phyloP scores from a whole-genome alignment of 1,284 basidiomycete genomes.

The Cryptococcus floricola region DNA sequence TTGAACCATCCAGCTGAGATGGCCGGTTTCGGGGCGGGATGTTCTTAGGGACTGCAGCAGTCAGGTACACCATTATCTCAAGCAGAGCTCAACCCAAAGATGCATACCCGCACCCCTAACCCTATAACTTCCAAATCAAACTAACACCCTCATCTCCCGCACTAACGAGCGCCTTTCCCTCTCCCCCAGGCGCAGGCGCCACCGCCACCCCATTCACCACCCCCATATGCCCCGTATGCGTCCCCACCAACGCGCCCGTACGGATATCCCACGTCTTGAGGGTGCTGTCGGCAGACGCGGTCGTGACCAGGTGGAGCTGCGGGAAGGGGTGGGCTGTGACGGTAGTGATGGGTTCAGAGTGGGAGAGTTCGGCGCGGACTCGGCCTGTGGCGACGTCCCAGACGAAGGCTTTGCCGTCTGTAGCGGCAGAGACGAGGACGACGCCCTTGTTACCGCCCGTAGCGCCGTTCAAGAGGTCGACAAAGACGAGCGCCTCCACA shows the following conservation, averaged over 20 bases:
- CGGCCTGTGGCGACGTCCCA: conserved; percentile 89
- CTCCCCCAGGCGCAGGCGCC: conserved; percentile 51
- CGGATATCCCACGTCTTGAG: conserved; percentile 91
- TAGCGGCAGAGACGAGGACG: conserved; percentile 75
- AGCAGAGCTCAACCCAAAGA: too few relatives aligned
- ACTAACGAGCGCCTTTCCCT: conserved; percentile 61
- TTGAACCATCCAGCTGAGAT: too few relatives aligned
- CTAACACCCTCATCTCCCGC: conserved; percentile 82
- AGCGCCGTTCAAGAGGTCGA: conserved; percentile 65
- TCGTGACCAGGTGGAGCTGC: conserved; percentile 65
- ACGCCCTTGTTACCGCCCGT: conserved; percentile 59
- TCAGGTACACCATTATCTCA: too few relatives aligned
- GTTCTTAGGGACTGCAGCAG: too few relatives aligned
- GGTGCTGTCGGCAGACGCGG: conserved; percentile 77
- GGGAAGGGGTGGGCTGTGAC: conserved; percentile 70
- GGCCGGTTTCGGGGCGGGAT: too few relatives aligned
- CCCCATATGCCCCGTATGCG: conserved; percentile 79
- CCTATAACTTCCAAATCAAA: conserved; percentile 59
- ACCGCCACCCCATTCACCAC: conserved; percentile 74
- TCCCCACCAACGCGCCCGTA: conserved; percentile 70
- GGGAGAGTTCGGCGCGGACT: conserved; percentile 63
- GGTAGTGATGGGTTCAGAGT: conserved; percentile 73
- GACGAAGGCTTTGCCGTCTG: conserved; percentile 88
- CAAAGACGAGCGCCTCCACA: conserved; percentile 82
- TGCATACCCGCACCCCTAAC: not conserved